These are phyloP conservation scores for Metschnikowia kofuensis DNA, from an alignment of 805 yeast genomes.

Conservation along the genomic window DNA sequence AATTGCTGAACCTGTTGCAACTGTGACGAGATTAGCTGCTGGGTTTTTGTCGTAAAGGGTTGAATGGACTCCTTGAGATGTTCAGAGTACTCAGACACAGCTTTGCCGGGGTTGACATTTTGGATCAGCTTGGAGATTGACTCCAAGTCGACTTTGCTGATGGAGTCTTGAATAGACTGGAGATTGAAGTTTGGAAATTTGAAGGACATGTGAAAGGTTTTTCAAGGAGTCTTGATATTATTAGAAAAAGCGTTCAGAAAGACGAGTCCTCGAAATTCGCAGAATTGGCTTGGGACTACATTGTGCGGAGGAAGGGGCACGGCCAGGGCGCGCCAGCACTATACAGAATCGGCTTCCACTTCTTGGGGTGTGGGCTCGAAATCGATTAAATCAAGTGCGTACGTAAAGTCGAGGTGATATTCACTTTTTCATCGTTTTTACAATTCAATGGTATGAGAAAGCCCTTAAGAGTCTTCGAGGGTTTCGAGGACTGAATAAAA, in stretches of 20 bases:
- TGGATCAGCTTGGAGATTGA: conserved; percentile 34
- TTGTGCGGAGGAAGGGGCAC: background rate
- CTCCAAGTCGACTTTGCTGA: conserved; percentile 37
- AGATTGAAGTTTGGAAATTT: conserved; percentile 37
- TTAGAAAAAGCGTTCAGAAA: too few relatives aligned
- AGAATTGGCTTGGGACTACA: background rate
- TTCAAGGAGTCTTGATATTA: background rate
- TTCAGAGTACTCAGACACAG: conserved; percentile 38
- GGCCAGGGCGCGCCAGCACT: background rate
- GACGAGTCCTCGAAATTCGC: too few relatives aligned
- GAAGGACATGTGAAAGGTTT: conserved; percentile 30
- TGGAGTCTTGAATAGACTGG: conserved; percentile 41
- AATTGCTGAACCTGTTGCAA: conserved; percentile 51
- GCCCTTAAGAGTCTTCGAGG: too few relatives aligned
- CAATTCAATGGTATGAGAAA: too few relatives aligned
- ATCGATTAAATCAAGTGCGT: background rate
- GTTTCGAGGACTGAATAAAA: too few relatives aligned
- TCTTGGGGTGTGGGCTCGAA: background rate
- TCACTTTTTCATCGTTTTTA: too few relatives aligned
- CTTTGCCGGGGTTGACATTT: conserved; percentile 36
- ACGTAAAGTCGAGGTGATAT: too few relatives aligned
- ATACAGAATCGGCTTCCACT: background rate
- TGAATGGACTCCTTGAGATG: conserved; percentile 43
- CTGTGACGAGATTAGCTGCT: conserved; percentile 57
- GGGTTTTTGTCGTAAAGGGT: conserved; percentile 60